phyloP scores from a whole-genome alignment of 2,329 filamentous ascomycete species.

The Pseudopyrenochaeta lycopersici region DNA sequence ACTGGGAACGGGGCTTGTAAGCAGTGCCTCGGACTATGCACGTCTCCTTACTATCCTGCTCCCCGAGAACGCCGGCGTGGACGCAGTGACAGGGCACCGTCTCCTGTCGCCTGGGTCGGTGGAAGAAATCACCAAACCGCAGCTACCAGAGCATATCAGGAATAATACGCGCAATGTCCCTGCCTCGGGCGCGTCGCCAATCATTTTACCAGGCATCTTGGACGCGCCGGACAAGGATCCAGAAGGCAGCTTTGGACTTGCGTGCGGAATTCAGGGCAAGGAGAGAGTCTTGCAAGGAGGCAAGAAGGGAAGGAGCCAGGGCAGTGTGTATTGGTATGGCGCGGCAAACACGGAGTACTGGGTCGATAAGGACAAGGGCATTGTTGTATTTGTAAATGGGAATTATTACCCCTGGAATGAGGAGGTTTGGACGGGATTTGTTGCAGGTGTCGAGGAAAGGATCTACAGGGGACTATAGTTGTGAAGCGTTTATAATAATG shows the following conservation, averaged over 20 bases:
- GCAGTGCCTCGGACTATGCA: slow-evolving; percentile 22
- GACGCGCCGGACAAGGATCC: slow-evolving; percentile 58
- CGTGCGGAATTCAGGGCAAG: slow-evolving; percentile 62
- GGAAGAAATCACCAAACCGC: slow-evolving; percentile 17
- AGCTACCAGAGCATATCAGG: slow-evolving; percentile 20
- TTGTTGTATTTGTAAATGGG: slow-evolving; percentile 25
- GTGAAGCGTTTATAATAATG: too few relatives aligned
- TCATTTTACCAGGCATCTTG: slow-evolving; percentile 53
- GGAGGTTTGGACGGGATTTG: slow-evolving; percentile 27
- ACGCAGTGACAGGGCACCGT: slow-evolving; percentile 17
- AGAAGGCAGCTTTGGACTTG: slow-evolving; percentile 37
- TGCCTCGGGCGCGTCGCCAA: slow-evolving; percentile 7
- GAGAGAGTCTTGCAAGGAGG: slow-evolving; percentile 43
- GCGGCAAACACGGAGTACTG: slow-evolving; percentile 34
- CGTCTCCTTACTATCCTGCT: slow-evolving; percentile 24
- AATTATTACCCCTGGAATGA: slow-evolving; percentile 37
- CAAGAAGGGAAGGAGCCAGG: slow-evolving; percentile 25
- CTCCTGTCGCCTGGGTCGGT: slow-evolving; percentile 18
- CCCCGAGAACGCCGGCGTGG: slow-evolving; percentile 25
- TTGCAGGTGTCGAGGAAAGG: slow-evolving; percentile 27
- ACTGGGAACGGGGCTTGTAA: slow-evolving; percentile 28
- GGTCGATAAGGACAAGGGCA: slow-evolving; percentile 30
- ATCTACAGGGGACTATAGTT: slow-evolving; percentile 23
- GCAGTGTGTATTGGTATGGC: slow-evolving; percentile 37
- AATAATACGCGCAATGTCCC: slow-evolving; percentile 34